Evolutionary conservation across 768 basidiomycete genomes (phyloP).

Genomic region (Pulveroboletus frians): DNA sequence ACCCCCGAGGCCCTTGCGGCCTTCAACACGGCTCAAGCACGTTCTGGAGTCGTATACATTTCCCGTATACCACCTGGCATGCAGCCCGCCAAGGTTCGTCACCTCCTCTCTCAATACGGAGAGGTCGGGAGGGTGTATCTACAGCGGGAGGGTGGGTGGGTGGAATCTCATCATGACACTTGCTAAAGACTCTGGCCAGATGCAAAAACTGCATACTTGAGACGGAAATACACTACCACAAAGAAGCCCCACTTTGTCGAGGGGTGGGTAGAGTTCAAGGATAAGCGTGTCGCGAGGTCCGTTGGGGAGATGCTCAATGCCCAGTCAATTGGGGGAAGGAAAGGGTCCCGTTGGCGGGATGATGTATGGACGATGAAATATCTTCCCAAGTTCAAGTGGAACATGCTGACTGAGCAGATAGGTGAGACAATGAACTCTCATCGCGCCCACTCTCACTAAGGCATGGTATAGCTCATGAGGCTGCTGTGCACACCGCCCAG

Average conservation of each 20-base stretch:
- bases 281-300: conserved; percentile 85
- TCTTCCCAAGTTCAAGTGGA: conserved; percentile 96
- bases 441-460: conserved; percentile 7
- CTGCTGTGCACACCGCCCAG: conserved; percentile 80
- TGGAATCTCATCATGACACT: neutral
- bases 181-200: conserved; percentile 40
- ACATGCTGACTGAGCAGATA: conserved; percentile 97
- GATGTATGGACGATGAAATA: conserved; percentile 99
- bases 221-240: conserved; percentile 75
- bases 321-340: conserved; percentile 90
- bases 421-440: conserved; percentile 53
- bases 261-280: conserved; percentile 97
- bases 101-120: conserved; percentile 86
- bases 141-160: conserved; percentile 73
- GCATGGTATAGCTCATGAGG: conserved; percentile 72
- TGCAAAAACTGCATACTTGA: conserved; percentile 79
- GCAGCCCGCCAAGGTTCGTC: conserved; percentile 93
- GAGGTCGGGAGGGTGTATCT: conserved; percentile 91
- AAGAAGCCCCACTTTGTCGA: conserved; percentile 89
- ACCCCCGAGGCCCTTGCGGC: conserved; percentile 70
- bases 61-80: conserved; percentile 97
- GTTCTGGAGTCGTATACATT: conserved; percentile 87
- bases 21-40: conserved; percentile 67
- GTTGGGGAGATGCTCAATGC: conserved; percentile 97
- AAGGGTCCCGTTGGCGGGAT: conserved; percentile 85